These are phyloP conservation scores for Talaromyces stipitatus DNA, from an alignment of 495 filamentous ascomycete genomes.

Conservation along the genomic window DNA sequence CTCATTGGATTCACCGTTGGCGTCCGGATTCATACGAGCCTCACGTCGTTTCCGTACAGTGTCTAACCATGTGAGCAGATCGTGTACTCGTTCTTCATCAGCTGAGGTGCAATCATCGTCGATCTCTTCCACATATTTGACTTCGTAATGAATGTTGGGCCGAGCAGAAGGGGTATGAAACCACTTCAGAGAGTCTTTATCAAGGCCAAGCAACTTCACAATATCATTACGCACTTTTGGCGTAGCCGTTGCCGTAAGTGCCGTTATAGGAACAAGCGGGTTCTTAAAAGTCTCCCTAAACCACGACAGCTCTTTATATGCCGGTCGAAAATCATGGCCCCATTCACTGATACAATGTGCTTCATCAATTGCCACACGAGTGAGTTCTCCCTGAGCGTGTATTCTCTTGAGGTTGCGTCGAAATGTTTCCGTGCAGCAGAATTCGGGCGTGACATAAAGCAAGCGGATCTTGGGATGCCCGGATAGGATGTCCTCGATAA, in stretches of 20 bases:
- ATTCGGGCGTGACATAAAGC: slow-evolving; percentile 89
- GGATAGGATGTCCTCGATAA: slow-evolving; percentile 72
- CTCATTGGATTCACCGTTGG: not conserved
- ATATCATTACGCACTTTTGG: slow-evolving; percentile 71
- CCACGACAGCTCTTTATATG: slow-evolving; percentile 82
- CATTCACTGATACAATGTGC: slow-evolving; percentile 97
- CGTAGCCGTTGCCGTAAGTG: slow-evolving; percentile 86
- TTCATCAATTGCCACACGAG: slow-evolving; percentile 85
- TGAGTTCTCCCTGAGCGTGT: slow-evolving; percentile 73
- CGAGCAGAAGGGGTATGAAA: slow-evolving; percentile 77
- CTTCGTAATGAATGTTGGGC: slow-evolving; percentile 85
- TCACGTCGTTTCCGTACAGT: slow-evolving; percentile 16
- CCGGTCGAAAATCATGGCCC: slow-evolving; percentile 95
- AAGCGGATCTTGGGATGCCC: slow-evolving; percentile 80
- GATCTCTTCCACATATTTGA: slow-evolving; percentile 68
- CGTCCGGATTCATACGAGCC: not conserved
- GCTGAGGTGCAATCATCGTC: slow-evolving; percentile 18
- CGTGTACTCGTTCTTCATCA: slow-evolving; percentile 46
- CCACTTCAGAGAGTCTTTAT: slow-evolving; percentile 50
- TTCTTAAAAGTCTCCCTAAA: slow-evolving; percentile 71
- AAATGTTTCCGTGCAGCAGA: slow-evolving; percentile 72
- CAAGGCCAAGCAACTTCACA: slow-evolving; percentile 62
- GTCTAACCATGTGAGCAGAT: slow-evolving; percentile 40
- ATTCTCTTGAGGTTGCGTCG: slow-evolving; percentile 64
- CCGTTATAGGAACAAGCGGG: slow-evolving; percentile 80